Percentiles rank a stretch among this genome's conserved stretches.
phyloP scores from a whole-genome alignment of 805 yeast species.

The Nakazawaea molendinolei region DNA sequence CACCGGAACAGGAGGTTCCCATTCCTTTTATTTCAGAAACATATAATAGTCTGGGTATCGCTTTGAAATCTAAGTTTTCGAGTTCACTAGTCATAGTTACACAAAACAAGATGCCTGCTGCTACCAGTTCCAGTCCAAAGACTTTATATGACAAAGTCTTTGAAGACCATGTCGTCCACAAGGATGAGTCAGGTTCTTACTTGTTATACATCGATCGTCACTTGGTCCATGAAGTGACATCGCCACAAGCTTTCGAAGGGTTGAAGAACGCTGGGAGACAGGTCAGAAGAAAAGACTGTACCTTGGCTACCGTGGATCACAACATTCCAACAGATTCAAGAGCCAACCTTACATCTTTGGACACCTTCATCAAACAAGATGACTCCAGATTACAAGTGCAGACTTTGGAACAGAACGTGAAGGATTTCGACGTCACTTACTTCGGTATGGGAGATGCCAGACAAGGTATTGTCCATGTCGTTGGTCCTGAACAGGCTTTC shows the following conservation, averaged over 20 bases:
- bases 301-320: constrained; percentile 93
- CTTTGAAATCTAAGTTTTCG: no score
- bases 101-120: constrained; percentile 21
- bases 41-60: not conserved
- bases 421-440: constrained; percentile 81
- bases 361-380: constrained; percentile 77
- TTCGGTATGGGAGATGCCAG: constrained; percentile 93
- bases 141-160: constrained; percentile 96
- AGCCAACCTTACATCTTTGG: constrained; percentile 61
- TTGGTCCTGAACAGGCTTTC: constrained; percentile 99
- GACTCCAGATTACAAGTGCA: constrained; percentile 90
- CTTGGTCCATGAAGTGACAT: constrained; percentile 95
- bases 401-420: constrained; percentile 89
- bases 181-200: constrained; percentile 81
- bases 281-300: constrained; percentile 89
- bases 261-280: constrained; percentile 77
- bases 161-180: constrained; percentile 87
- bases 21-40: not conserved
- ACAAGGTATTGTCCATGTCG: constrained; percentile 98
- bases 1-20: not conserved
- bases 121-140: constrained; percentile 36
- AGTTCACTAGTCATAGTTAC: not conserved
- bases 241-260: constrained; percentile 99
- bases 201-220: constrained; percentile 93
- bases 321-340: constrained; percentile 96